These are phyloP conservation scores for Pleurotus sapidus DNA, from an alignment of 768 basidiomycete genomes.

Conservation along the genomic window DNA sequence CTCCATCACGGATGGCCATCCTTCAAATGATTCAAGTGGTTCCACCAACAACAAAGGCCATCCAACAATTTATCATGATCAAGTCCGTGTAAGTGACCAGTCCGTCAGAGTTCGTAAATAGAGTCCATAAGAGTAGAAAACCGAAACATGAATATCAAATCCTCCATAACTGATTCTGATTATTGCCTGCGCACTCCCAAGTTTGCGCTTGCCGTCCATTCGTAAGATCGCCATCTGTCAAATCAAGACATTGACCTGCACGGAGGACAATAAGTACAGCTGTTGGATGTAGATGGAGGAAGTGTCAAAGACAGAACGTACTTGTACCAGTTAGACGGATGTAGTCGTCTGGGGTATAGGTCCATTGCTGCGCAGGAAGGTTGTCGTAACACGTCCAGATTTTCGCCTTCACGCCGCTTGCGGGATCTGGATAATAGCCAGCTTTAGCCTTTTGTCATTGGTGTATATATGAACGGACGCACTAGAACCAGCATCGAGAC, in stretches of 20 bases:
- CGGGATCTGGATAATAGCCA: conserved; percentile 10
- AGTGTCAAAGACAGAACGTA: background rate
- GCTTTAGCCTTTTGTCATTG: too few species aligned
- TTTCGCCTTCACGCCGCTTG: conserved; percentile 19
- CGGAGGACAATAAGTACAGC: background rate
- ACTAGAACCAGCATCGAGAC: conserved; percentile 32
- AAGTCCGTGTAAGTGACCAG: background rate
- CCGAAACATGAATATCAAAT: background rate
- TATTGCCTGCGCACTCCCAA: conserved; percentile 16
- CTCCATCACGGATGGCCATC: too few species aligned
- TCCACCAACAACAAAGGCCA: too few species aligned
- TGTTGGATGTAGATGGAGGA: too few species aligned
- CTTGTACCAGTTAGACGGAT: conserved; percentile 11
- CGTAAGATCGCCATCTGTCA: conserved; percentile 16
- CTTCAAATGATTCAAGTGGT: too few species aligned
- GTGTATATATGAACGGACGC: conserved; percentile 6
- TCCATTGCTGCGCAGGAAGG: conserved; percentile 18
- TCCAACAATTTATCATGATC: background rate
- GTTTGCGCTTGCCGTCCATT: conserved; percentile 18
- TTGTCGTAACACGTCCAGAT: conserved; percentile 19
- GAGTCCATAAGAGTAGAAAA: background rate
- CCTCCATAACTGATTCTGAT: conserved; percentile 16
- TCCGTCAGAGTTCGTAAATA: background rate
- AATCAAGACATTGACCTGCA: conserved; percentile 19
- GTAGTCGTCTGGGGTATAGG: conserved; percentile 11